A percentile compares a stretch with the other conserved stretches of the same genome.
Evolutionary conservation across 371 early-diverging fungal genomes (phyloP).

Genomic region (Rhizomucor pusillus): DNA sequence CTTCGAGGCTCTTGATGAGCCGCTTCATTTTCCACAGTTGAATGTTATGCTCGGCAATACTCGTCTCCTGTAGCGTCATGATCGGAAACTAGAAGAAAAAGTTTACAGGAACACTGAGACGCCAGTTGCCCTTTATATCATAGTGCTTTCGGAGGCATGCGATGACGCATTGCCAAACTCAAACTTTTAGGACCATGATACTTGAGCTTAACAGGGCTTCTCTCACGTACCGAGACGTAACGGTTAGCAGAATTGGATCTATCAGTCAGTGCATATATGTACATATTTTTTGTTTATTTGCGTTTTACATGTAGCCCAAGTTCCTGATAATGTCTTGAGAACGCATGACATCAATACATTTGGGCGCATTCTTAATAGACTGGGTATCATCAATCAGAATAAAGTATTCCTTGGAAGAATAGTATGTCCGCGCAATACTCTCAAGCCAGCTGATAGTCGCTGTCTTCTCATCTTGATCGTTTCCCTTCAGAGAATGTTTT

Average conservation of each 20-base stretch:
- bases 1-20: slow-evolving; percentile 94
- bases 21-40: slow-evolving; percentile 98
- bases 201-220: no score
- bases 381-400: not conserved
- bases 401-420: not conserved
- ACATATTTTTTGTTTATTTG: not conserved
- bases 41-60: slow-evolving; percentile 63
- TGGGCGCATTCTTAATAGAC: not conserved
- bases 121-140: no score
- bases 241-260: no score
- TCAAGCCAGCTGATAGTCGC: not conserved
- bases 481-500: not conserved
- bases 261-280: no score
- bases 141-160: no score
- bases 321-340: not conserved
- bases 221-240: no score
- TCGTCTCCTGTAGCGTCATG: not conserved
- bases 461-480: not conserved
- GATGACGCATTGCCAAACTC: no score
- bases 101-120: no score
- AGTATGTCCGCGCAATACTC: not conserved
- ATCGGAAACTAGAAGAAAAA: no score
- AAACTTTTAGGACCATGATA: no score
- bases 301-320: not conserved
- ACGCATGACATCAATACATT: not conserved